Conservation (phyloP, 495 filamentous ascomycete species). For the Trichoderma virens region DNA sequence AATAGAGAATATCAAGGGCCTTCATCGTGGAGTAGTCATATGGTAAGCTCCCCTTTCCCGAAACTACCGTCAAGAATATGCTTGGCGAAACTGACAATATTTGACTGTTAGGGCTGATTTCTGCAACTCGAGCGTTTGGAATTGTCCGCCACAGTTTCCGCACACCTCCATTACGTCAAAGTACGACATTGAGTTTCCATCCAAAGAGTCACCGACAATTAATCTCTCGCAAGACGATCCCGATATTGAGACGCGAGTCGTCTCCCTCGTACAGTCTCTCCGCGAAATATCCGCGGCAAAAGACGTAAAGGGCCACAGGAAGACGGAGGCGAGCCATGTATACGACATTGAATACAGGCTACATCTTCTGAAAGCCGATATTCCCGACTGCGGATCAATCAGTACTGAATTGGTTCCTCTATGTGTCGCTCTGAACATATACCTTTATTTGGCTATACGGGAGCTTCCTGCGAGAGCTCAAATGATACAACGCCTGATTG, state of each 20-base stretch:
- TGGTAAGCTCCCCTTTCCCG: background rate
- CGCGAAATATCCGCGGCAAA: background rate
- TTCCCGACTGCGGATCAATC: background rate
- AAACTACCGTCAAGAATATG: background rate
- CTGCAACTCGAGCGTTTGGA: background rate
- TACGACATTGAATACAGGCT: background rate
- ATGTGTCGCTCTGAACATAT: background rate
- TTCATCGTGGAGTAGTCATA: background rate
- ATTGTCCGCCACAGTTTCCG: background rate
- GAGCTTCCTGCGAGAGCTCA: background rate
- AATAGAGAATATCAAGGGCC: background rate
- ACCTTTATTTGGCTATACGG: background rate
- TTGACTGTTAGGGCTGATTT: background rate
- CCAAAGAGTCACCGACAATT: background rate
- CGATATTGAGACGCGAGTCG: background rate
- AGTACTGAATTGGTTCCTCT: background rate
- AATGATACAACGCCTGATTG: background rate
- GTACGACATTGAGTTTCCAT: background rate
- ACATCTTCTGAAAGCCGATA: background rate
- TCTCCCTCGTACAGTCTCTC: background rate
- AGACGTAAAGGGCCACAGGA: background rate
- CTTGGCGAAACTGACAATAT: background rate
- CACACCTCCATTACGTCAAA: background rate
- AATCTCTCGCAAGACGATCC: background rate
- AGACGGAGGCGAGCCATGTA: background rate